Base-by-base conservation (phyloP, 2,329 filamentous ascomycete species). In the Cercospora sesami region DNA sequence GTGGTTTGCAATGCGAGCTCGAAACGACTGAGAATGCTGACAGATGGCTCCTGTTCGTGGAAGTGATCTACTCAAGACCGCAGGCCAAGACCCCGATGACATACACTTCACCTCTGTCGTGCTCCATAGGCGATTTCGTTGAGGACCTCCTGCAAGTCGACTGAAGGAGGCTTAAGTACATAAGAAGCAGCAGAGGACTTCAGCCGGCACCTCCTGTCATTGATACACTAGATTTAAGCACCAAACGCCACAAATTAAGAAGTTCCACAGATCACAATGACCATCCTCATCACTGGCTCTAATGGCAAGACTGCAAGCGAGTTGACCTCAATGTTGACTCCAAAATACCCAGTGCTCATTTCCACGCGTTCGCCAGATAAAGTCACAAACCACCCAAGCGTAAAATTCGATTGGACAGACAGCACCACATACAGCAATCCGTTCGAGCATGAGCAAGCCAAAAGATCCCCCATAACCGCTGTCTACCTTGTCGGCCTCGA, bases 271-370 rank as follows among this genome's bases (percentile, higher is more conserved):
- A 8, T 60, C 57, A 23, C 30, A 3, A 72, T 72, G 70, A 70
- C 70, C 5, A 70, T 72, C n/a, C 68, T 72, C 61, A 67, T 72
- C 45, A 72, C 68, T 18, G 70, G 70, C 8, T 70, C 68, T 28
- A 39, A 53, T 55, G 70, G 70, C 60, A 72, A 72, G 61, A 72
- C 70, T 26, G 68, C 70, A 4, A 42, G 55, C 21, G 58, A 65
- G 9, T 57, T 69, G 23, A 48, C 68, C 2, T 18, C 45, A 14
- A 59, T 68, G 45, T 63, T 72, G 16, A 60, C 63, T 10, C 60
- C 68, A n/a, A 57, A 21, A 9, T 51, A 69, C 9, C 16, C 48
- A 14, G 62, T 68, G 12, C 64, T 70, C 23, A 60, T 70, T 8
- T 60, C 63, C n/a, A 66, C 68, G 0, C 60, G 66, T 2, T 64